Evolutionary conservation across 805 yeast species (phyloP), one percentile per base, ranked within the genome.

Genomic region (Lipomyces anomalus): DNA sequence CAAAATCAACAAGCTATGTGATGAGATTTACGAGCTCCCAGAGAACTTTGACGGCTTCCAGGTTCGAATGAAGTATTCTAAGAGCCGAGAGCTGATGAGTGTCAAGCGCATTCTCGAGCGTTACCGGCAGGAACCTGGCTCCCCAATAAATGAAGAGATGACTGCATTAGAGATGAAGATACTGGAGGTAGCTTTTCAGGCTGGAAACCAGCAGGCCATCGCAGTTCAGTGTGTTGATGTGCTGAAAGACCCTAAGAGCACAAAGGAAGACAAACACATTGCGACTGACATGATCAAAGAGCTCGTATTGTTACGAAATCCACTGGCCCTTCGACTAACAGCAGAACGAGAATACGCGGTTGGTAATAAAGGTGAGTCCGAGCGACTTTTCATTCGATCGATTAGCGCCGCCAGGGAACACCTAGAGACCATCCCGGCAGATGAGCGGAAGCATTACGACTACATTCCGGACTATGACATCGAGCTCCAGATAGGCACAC

Each of bases 51-150:
- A 26, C 30, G 30, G 30, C 30, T 26, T 26, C 30, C 30, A 26
- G 30, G 30, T 26, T 13, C 30, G 30, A 9, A 26, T 26, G 30
- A 26, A 26, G 30, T 26, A 9, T 13, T 9, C 9, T 13, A 26
- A 26, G 30, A 26, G 11, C 30, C 30, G 30, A 1, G 89, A 84
- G 52, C 66, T 87, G 44, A 75, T 85, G 76, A 60, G 73, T 2
- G 78, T 85, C 67, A 85, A 84, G 60, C 71, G 74, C 23, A 79
- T 84, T 0, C 65, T 88, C 22, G 79, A 77, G 38, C 77, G 75
- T 42, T 69, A 83, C 42, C 63, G 95, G 35, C 30, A 26, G 30
- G 13, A 9, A 9, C 30, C 30, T 13, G 30, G 30, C 30, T 9
- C 11, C 30, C 30, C 30, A 13, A 13, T 13, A 26, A 26, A 26